Evolutionary conservation across 805 yeast species (phyloP).

Genomic region (Yarrowia osloensis): DNA sequence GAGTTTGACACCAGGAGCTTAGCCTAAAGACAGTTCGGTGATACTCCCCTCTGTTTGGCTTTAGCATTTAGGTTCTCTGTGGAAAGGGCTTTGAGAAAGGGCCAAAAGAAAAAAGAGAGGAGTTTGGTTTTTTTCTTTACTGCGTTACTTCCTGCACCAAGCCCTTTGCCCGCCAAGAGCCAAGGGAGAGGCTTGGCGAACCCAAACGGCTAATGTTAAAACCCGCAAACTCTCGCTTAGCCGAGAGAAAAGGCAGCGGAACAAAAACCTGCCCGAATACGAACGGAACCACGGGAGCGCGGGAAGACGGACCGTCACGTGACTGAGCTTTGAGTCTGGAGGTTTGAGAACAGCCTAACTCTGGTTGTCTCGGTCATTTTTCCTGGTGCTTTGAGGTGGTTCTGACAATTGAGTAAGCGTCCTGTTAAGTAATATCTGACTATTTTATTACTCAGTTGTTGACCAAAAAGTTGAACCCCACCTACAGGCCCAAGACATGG

Average conservation of each 20-base stretch:
- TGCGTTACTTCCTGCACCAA: background rate
- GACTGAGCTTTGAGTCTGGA: background rate
- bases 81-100: too few relatives aligned
- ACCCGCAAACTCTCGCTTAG: slow-evolving; percentile 5
- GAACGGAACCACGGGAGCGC: background rate
- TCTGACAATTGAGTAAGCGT: too few relatives aligned
- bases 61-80: background rate
- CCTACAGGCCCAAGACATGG: background rate
- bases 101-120: background rate
- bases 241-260: slow-evolving; percentile 8
- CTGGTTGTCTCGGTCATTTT: too few relatives aligned
- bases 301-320: background rate
- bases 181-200: slow-evolving; percentile 16
- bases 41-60: too few relatives aligned
- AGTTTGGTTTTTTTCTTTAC: background rate
- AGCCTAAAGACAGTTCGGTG: too few relatives aligned
- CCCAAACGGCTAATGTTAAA: background rate
- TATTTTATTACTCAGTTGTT: too few relatives aligned
- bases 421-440: too few relatives aligned
- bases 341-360: too few relatives aligned
- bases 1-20: too few relatives aligned
- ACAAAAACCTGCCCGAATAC: background rate
- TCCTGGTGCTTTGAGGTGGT: too few relatives aligned
- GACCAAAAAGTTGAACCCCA: too few relatives aligned
- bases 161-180: slow-evolving; percentile 1